Percentiles rank a stretch among this genome's conserved stretches.
Conservation (phyloP, 352 stramenopile species). For the Albugo candida region DNA sequence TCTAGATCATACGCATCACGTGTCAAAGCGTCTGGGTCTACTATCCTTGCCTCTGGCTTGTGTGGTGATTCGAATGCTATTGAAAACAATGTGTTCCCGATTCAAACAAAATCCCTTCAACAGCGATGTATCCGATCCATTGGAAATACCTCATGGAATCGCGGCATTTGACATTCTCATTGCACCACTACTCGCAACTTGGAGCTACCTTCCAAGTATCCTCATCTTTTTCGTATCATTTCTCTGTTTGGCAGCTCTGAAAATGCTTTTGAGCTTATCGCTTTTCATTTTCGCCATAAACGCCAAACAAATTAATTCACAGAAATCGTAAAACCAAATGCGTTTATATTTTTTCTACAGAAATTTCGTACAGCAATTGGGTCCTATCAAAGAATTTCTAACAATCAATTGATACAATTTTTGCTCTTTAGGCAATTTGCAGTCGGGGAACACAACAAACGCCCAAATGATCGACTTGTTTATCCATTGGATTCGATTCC, state of each 20-base stretch:
- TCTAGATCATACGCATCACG: conserved; percentile 87
- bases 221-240: conserved; percentile 42
- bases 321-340: conserved; percentile 1
- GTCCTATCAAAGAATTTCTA: no score
- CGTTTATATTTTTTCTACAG: conserved; percentile 6
- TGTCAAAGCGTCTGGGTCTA: conserved; percentile 84
- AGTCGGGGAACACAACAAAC: no score
- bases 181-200: no score
- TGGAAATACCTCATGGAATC: no score
- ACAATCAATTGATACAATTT: no score
- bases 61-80: conserved; percentile 75
- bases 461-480: no score
- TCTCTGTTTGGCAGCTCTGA: conserved; percentile 54
- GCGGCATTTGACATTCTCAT: no score
- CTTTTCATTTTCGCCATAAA: conserved; percentile 62
- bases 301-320: conserved; percentile 19
- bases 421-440: no score
- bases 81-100: conserved; percentile 30
- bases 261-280: conserved; percentile 47
- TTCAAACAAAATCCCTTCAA: conserved; percentile 19
- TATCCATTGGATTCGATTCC: background rate
- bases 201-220: conserved; percentile 13
- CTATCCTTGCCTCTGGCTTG: conserved; percentile 88
- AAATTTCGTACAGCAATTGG: background rate
- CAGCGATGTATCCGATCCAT: no score